Percentiles rank a stretch among this genome's conserved stretches.
These are phyloP conservation scores for Tardiomyces digboiensis DNA, from an alignment of 1,139 yeast species.

Conservation along the genomic window DNA sequence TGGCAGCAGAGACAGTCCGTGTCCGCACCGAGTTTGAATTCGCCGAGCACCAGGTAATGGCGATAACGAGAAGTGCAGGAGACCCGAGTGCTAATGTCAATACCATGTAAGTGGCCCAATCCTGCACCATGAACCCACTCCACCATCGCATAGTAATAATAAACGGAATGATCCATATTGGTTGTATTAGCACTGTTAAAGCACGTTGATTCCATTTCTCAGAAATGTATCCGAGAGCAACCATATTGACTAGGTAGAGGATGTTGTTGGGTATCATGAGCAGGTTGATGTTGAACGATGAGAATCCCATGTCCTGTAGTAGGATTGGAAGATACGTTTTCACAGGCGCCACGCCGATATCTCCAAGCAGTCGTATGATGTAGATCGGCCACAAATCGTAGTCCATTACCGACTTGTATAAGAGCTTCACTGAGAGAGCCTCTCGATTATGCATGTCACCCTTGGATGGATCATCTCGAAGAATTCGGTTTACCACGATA, in stretches of 20 bases:
- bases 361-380: slow-evolving; percentile 37
- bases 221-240: slow-evolving; percentile 31
- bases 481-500: slow-evolving; percentile 48
- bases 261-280: slow-evolving; percentile 43
- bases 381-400: slow-evolving; percentile 54
- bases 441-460: slow-evolving; percentile 62
- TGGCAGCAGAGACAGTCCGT: slow-evolving; percentile 51
- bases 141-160: slow-evolving; percentile 38
- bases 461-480: slow-evolving; percentile 58
- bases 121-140: slow-evolving; percentile 36
- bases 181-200: slow-evolving; percentile 24
- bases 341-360: slow-evolving; percentile 34
- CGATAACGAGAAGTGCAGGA: slow-evolving; percentile 43
- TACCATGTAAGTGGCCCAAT: slow-evolving; percentile 46
- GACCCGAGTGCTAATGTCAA: slow-evolving; percentile 39
- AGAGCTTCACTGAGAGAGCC: slow-evolving; percentile 34
- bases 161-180: slow-evolving; percentile 29
- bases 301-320: slow-evolving; percentile 44
- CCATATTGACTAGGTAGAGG: slow-evolving; percentile 31
- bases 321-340: slow-evolving; percentile 41
- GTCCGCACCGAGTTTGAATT: slow-evolving; percentile 51
- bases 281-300: slow-evolving; percentile 44
- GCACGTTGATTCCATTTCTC: slow-evolving; percentile 36
- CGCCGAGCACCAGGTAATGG: slow-evolving; percentile 51
- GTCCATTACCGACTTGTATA: slow-evolving; percentile 37